Evolutionary conservation across 2,329 filamentous ascomycete species (phyloP), one percentile per base, ranked within the genome.

Genomic region (Cladosporium halotolerans): DNA sequence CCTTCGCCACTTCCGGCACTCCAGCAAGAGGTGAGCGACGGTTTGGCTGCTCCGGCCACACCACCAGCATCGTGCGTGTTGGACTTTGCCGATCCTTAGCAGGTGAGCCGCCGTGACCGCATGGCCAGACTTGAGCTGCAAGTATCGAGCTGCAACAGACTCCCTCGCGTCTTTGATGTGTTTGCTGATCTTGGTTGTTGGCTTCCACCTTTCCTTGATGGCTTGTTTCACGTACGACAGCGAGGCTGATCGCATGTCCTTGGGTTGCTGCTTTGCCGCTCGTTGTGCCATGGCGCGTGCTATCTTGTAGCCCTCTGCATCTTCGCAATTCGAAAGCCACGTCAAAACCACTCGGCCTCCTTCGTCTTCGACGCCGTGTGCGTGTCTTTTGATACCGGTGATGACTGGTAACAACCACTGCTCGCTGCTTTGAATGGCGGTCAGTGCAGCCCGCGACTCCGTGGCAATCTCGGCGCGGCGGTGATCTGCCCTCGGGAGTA

Each of bases 301-400:
- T 13, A 28, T 43, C 8, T 28, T 23, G 16, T 28, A 43, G 40
- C 40, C 40, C n/a, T 43, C 40, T 23, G 9, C 18, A 4, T 43
- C 18, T 28, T 28, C 18, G 11, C 31, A 18, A 13, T 43, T 43
- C 40, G 16, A 7, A 10, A 43, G 40, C 40, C 18, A 43, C 31
- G 40, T 43, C 9, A 81, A 61, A 16, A 16, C 16, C 16, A 16
- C 16, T 16, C 16, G 16, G 16, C 16, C 16, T 16, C 16, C 16
- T 16, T 16, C 16, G 16, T 16, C 16, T 16, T 16, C 16, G 16
- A 16, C 16, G 16, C 16, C 16, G 16, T 16, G 16, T 16, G 16
- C 16, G 16, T 16, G 16, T 16, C 16, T 16, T 16, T 16, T 16
- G 16, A 16, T 16, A 16, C 16, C 16, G 16, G 16, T 16, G 16